Evolutionary conservation across 2,329 filamentous ascomycete species (phyloP).

Genomic region (Dothideomycetes sp.): DNA sequence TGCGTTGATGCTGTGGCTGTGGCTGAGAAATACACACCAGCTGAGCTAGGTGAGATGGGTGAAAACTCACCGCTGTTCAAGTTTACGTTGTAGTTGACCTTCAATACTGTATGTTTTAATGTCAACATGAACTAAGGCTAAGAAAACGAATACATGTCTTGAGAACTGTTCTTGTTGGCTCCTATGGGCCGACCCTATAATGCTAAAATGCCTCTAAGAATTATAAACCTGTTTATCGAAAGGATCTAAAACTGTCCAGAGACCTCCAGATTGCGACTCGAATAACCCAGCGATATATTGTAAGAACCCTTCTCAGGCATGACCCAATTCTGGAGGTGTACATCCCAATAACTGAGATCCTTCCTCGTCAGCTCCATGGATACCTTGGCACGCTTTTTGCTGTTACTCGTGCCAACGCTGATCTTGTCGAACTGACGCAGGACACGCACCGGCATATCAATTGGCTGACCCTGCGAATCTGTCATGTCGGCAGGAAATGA

Average conservation of each 20-base stretch:
- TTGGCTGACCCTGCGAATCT: constrained; percentile 14
- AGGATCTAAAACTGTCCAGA: constrained; percentile 1
- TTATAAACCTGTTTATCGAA: too few species aligned
- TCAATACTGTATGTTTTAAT: too few species aligned
- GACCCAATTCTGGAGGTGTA: constrained; percentile 24
- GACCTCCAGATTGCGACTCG: constrained; percentile 14
- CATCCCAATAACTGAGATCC: constrained; percentile 26
- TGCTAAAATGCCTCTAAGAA: constrained; percentile 20
- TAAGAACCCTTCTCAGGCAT: constrained; percentile 20
- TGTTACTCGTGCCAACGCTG: constrained; percentile 14
- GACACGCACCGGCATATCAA: constrained; percentile 37
- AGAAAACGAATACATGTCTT: too few species aligned
- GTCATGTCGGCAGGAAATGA: constrained; percentile 25
- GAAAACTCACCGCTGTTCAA: constrained; percentile 53
- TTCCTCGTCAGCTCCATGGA: constrained; percentile 20
- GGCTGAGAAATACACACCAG: constrained; percentile 31
- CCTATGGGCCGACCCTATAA: constrained; percentile 22
- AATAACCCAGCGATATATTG: constrained; percentile 19
- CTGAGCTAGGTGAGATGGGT: constrained; percentile 47
- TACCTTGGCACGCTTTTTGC: constrained; percentile 13
- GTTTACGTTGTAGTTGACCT: constrained; percentile 47
- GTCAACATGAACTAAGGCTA: too few species aligned
- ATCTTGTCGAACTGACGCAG: constrained; percentile 35
- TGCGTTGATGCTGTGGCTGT: too few species aligned
- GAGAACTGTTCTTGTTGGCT: too few species aligned